Percentiles rank a stretch among this genome's conserved stretches.
Conservation (phyloP, 2,329 filamentous ascomycete genomes). For the Bipolaris sorokiniana region DNA sequence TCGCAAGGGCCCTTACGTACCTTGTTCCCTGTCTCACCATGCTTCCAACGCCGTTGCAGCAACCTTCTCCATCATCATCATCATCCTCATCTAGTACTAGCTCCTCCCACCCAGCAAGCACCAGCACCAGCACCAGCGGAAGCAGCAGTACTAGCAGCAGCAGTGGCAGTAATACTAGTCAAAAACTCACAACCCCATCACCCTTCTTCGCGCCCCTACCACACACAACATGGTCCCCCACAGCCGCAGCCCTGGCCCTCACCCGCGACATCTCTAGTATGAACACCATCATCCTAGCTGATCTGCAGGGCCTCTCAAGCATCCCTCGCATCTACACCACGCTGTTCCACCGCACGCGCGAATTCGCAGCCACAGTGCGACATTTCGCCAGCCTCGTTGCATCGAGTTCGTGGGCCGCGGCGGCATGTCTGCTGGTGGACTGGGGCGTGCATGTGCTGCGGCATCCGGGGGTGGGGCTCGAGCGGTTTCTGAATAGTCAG, state of each 20-base stretch:
- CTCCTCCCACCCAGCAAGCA: background rate
- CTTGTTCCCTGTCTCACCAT: too few species aligned
- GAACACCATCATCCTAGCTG: conserved; percentile 7
- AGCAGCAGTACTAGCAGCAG: background rate
- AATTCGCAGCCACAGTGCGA: conserved; percentile 14
- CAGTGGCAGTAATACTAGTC: background rate
- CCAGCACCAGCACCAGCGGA: background rate
- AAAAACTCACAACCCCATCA: background rate
- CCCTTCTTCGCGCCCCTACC: background rate
- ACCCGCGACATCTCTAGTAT: background rate
- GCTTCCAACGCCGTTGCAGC: too few species aligned
- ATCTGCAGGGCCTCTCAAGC: conserved; percentile 2
- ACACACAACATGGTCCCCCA: conserved; percentile 1
- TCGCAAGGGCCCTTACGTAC: too few species aligned
- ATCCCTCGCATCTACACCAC: conserved; percentile 12
- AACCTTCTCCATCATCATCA: too few species aligned
- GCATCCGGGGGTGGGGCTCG: conserved; percentile 9
- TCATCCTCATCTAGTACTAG: too few species aligned
- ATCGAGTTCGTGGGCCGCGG: conserved; percentile 12
- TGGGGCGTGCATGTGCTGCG: conserved; percentile 16
- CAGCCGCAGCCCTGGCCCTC: background rate
- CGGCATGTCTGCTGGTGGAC: conserved; percentile 14
- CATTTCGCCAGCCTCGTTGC: conserved; percentile 3
- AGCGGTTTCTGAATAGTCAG: conserved; percentile 21
- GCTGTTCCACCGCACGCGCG: conserved; percentile 17